Percentiles rank a stretch among this genome's conserved stretches.
Evolutionary conservation across 1,139 yeast genomes (phyloP).

Genomic region (Yamadazyma blattariae): DNA sequence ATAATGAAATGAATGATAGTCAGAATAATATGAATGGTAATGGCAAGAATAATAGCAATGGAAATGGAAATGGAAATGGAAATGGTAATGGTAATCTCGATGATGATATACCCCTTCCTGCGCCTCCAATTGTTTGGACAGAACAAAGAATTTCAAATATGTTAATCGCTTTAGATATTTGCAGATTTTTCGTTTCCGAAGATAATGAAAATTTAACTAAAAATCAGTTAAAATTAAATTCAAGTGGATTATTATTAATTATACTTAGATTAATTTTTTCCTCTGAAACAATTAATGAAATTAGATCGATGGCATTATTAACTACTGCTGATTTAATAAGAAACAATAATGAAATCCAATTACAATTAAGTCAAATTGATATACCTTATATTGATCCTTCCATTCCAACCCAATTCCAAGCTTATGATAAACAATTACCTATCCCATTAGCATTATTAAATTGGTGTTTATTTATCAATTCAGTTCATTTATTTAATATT

Average conservation of each 20-base stretch:
- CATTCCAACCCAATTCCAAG: conserved; percentile 48
- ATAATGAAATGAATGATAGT: conserved; percentile 1
- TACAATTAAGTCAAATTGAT: conserved; percentile 73
- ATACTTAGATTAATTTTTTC: conserved; percentile 71
- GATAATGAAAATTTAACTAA: conserved; percentile 63
- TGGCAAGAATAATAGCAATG: too few species aligned
- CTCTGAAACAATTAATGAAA: conserved; percentile 53
- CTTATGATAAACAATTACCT: conserved; percentile 45
- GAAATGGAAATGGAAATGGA: conserved; percentile 7
- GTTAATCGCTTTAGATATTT: conserved; percentile 65
- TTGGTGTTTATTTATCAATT: conserved; percentile 77
- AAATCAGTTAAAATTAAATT: conserved; percentile 63
- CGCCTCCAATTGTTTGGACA: conserved; percentile 59
- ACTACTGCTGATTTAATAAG: conserved; percentile 77
- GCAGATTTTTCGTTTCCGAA: conserved; percentile 69
- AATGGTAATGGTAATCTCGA: conserved; percentile 13
- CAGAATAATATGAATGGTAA: background rate
- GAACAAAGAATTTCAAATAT: conserved; percentile 70
- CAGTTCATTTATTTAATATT: conserved; percentile 80
- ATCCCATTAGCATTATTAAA: conserved; percentile 72
- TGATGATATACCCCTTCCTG: conserved; percentile 7
- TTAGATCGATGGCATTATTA: conserved; percentile 65
- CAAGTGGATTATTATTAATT: conserved; percentile 61
- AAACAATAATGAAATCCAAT: conserved; percentile 62
- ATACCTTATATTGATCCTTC: conserved; percentile 90